A percentile compares a stretch with the other conserved stretches of the same genome.
phyloP scores from a whole-genome alignment of 352 stramenopile species.

The Pythium myriotylum region DNA sequence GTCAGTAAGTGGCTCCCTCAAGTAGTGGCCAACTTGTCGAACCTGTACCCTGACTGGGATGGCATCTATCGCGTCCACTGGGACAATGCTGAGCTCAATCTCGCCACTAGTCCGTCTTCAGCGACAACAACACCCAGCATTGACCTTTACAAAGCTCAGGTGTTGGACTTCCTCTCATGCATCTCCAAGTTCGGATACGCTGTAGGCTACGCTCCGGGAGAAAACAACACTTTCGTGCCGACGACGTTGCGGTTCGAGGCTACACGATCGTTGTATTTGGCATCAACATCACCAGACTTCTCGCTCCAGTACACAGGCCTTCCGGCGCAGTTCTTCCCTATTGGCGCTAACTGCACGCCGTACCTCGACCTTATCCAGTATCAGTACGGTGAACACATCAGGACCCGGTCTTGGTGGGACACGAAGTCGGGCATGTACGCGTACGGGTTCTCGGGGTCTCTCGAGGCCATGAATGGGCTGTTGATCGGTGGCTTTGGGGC shows the following conservation, averaged over 20 bases:
- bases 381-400: neutral
- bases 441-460: constrained; percentile 1
- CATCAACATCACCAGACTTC: neutral
- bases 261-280: neutral
- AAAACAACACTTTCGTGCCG: constrained; percentile 1
- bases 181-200: constrained; percentile 7
- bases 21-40: neutral
- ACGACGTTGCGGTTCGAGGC: constrained; percentile 10
- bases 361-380: neutral
- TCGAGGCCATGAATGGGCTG: neutral
- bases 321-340: neutral
- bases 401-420: neutral
- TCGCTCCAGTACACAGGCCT: neutral
- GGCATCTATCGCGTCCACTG: constrained; percentile 1
- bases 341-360: neutral
- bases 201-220: neutral
- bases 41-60: neutral
- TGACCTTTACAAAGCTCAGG: neutral
- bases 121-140: neutral
- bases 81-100: constrained; percentile 4
- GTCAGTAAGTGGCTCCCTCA: constrained; percentile 2
- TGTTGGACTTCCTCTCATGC: constrained; percentile 12
- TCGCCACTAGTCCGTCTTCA: neutral
- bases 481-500: neutral
- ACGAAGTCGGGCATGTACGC: neutral